phyloP scores from a whole-genome alignment of 177 flowering plant species.

The Vitis hybrid region DNA sequence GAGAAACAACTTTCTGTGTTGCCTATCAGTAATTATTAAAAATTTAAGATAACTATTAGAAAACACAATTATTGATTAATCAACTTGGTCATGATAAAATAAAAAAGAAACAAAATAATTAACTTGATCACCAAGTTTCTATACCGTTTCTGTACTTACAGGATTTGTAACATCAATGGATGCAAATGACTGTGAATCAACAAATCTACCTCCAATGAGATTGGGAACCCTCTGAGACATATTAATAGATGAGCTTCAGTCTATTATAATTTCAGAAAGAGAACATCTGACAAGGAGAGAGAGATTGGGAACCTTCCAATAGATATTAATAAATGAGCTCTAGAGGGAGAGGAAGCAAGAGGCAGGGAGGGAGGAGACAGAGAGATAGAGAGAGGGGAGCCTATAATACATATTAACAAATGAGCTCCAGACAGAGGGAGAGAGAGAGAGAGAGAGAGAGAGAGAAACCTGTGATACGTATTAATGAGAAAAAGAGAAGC shows the following conservation, averaged over 20 bases:
- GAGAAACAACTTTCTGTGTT: constrained; percentile 64
- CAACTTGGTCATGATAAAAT: neutral
- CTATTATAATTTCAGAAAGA: neutral
- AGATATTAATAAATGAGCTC: neutral
- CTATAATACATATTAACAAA: too few species aligned
- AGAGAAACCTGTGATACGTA: too few species aligned
- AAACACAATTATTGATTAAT: neutral
- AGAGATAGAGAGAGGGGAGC: too few species aligned
- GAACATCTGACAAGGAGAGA: too few species aligned
- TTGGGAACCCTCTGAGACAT: constrained; percentile 48
- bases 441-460: too few species aligned
- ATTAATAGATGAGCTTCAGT: constrained; percentile 3
- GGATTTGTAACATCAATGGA: constrained; percentile 58
- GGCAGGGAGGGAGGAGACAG: neutral
- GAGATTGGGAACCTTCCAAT: too few species aligned
- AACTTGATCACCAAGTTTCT: neutral
- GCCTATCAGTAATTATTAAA: constrained; percentile 36
- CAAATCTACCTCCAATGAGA: constrained; percentile 51
- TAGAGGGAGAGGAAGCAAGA: neutral
- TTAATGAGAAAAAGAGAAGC: too few species aligned
- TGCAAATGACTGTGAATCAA: constrained; percentile 50
- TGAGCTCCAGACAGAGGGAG: too few species aligned
- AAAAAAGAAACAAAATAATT: neutral
- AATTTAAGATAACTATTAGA: neutral
- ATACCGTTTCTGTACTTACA: constrained; percentile 31